Evolutionary conservation across 2,329 filamentous ascomycete genomes (phyloP), one percentile per base, ranked within the genome.

Genomic region (Fusarium xyrophilum): DNA sequence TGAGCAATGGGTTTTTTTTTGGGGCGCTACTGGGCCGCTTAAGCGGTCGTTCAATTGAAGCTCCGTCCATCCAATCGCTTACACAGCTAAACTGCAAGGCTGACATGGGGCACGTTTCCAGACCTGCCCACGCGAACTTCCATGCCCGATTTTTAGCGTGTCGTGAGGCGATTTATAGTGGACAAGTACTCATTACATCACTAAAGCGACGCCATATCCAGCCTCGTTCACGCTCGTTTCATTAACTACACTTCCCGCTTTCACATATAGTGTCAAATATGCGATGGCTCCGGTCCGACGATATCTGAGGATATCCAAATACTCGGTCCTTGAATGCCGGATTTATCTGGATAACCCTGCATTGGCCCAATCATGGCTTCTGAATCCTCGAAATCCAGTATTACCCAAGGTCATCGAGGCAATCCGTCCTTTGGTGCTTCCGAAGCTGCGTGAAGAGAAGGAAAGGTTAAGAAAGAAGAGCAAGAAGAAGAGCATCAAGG

Each of bases 341-440:
- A 96, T 99, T 71, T 98, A 98, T 79, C 88, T 97, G 47, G 95
- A 98, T 69, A 94, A 95, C 73, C 96, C 96, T 1, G 88, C 91
- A 15, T 88, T 97, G 64, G 88, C 89, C 27, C 88, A 93, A 69
- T 89, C 90, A 75, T 97, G 96, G 89, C 87, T 99, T 21, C 86
- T 97, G 69, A 91, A 91, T 73, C 85, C 91, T 36, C 88, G 89
- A 68, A 84, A 93, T 72, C 89, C 92, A 6, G 86, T 95, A 19
- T 86, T 99, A 17, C 89, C 91, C 39, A 91, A 90, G 68, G 89
- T 98, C 72, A 93, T 99, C 62, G 88, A 93, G 76, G 91, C 90
- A 63, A 89, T 98, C 55, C 91, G 92, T 13, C 95, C 93, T 2
- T 84, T 95, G 35, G 93, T 99, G 4, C 82, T 97, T 27, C 95